Conservation (phyloP, 768 basidiomycete species). For the Xerocomus potaroensis region DNA sequence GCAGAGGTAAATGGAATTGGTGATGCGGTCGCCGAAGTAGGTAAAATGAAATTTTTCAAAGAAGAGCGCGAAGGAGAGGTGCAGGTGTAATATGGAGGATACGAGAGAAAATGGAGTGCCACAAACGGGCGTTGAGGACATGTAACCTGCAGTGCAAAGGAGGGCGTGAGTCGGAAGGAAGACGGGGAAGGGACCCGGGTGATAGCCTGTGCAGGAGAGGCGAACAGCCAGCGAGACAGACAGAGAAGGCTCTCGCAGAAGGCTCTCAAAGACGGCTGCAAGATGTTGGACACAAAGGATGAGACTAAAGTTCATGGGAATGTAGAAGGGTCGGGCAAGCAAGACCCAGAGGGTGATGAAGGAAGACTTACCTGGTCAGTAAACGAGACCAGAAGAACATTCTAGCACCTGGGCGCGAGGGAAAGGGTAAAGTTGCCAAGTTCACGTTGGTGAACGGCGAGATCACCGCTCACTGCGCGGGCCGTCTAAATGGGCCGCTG, state of each 20-base stretch:
- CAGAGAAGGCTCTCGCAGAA: conserved; percentile 5
- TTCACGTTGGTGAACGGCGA: background rate
- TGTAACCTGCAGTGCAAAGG: conserved; percentile 10
- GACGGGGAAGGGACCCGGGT: conserved; percentile 4
- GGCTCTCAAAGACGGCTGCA: background rate
- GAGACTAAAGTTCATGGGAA: too few species aligned
- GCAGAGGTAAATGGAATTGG: conserved; percentile 8
- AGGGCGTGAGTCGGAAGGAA: conserved; percentile 9
- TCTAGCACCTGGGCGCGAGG: conserved; percentile 10
- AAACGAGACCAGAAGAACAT: conserved; percentile 22
- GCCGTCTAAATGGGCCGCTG: conserved; percentile 7
- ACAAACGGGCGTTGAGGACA: conserved; percentile 19
- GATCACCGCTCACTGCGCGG: conserved; percentile 3
- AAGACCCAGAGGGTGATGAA: background rate
- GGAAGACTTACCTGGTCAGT: conserved; percentile 12
- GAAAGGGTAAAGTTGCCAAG: background rate
- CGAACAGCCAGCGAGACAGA: conserved; percentile 4
- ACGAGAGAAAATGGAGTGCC: conserved; percentile 9
- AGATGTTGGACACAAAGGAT: background rate
- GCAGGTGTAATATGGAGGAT: too few species aligned
- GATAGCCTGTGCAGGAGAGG: background rate
- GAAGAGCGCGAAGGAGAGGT: too few species aligned
- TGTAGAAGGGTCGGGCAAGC: background rate
- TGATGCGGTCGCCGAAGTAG: conserved; percentile 21
- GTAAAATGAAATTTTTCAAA: conserved; percentile 7